Conservation (phyloP, 2,329 filamentous ascomycete species). For the Plectosphaerella sp. region DNA sequence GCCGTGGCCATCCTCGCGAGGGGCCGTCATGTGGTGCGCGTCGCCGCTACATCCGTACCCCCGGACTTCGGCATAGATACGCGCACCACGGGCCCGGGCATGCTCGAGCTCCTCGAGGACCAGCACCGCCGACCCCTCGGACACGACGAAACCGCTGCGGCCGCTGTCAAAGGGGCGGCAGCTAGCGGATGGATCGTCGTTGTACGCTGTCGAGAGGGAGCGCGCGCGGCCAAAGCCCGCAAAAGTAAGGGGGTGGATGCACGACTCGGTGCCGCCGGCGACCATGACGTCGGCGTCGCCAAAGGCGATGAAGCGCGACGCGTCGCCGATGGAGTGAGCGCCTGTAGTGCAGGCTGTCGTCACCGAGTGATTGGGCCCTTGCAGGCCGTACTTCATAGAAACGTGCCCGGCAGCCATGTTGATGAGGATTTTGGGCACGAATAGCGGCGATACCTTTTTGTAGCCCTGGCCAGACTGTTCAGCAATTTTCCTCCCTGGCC, state of each 20-base stretch:
- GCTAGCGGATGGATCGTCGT: conserved; percentile 63
- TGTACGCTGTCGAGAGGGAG: conserved; percentile 79
- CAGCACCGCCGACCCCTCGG: conserved; percentile 84
- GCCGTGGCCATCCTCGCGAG: conserved; percentile 75
- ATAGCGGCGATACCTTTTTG: conserved; percentile 86
- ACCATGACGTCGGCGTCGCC: conserved; percentile 95
- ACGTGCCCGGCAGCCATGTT: conserved; percentile 94
- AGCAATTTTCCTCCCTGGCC: conserved; percentile 10
- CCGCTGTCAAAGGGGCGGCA: conserved; percentile 83
- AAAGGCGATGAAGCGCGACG: conserved; percentile 83
- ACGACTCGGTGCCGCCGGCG: conserved; percentile 91
- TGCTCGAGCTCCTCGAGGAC: conserved; percentile 89
- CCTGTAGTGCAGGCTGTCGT: conserved; percentile 97
- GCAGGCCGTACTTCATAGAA: conserved; percentile 85
- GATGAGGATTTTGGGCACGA: conserved; percentile 88
- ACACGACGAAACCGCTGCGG: conserved; percentile 84
- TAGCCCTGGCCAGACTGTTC: conserved; percentile 60
- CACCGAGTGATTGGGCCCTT: conserved; percentile 86
- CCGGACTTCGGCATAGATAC: conserved; percentile 81
- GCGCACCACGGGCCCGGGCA: conserved; percentile 71
- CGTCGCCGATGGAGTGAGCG: conserved; percentile 90
- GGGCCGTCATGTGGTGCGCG: conserved; percentile 90
- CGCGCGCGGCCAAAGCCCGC: conserved; percentile 86
- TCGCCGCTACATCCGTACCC: conserved; percentile 92
- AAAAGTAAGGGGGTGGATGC: conserved; percentile 89